These are phyloP conservation scores for Acacia crassicarpa DNA, from an alignment of 306 rosid species.

Conservation along the genomic window DNA sequence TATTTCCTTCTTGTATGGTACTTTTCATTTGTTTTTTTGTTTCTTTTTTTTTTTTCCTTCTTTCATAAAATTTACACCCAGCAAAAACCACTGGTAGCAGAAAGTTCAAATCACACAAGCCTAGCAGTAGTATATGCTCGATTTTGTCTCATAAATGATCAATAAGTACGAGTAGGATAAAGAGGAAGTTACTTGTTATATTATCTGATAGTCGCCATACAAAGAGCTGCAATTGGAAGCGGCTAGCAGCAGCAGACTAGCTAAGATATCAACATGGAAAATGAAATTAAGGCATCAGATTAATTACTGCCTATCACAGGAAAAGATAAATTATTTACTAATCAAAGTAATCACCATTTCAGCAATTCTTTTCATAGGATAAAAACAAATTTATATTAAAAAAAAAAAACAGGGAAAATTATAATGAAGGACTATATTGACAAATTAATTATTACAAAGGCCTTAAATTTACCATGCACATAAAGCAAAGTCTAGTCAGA, in stretches of 20 bases:
- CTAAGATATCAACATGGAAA: not conserved
- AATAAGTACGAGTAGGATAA: not conserved
- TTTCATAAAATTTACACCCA: not conserved
- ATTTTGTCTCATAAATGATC: not conserved
- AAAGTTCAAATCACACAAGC: not conserved
- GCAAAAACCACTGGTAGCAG: not conserved
- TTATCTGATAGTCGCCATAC: not conserved
- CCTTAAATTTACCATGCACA: not conserved
- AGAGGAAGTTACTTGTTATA: not conserved
- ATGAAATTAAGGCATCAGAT: not conserved
- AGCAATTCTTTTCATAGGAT: constrained; percentile 1
- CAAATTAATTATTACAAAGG: not conserved
- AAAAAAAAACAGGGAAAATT: not conserved
- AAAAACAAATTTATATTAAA: too few species aligned
- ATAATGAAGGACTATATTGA: not conserved
- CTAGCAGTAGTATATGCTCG: not conserved
- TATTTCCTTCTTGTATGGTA: not conserved
- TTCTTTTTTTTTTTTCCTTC: not conserved
- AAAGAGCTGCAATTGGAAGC: not conserved
- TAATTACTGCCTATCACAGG: not conserved
- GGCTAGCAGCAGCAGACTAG: not conserved
- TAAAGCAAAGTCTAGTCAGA: not conserved
- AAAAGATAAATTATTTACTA: not conserved
- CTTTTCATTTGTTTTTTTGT: not conserved
- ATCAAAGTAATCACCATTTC: not conserved